These are phyloP conservation scores for Plasmodium blacklocki DNA, from an alignment of 169 alveolate genomes.

Conservation along the genomic window DNA sequence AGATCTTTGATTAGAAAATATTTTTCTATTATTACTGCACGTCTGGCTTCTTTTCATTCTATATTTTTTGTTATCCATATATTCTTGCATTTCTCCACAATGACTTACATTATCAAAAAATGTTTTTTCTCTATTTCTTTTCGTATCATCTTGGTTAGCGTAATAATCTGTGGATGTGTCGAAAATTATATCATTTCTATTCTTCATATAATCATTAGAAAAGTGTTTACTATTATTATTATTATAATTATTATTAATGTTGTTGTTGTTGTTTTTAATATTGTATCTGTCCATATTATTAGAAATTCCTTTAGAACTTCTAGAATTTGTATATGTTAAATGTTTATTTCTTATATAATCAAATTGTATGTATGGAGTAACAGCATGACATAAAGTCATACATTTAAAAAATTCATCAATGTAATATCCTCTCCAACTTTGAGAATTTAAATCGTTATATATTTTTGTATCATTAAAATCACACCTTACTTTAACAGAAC, in stretches of 20 bases:
- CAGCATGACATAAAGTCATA: conserved; percentile 68
- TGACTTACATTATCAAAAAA: conserved; percentile 6
- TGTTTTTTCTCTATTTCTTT: background rate
- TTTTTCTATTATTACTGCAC: background rate
- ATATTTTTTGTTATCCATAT: background rate
- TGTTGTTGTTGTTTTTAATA: no score
- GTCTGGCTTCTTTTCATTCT: background rate
- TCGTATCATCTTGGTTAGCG: background rate
- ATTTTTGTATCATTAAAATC: conserved; percentile 69
- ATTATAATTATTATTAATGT: background rate
- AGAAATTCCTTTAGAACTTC: conserved; percentile 47
- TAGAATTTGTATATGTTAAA: conserved; percentile 31
- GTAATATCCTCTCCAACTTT: conserved; percentile 74
- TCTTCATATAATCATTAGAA: conserved; percentile 16
- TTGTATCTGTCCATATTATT: conserved; percentile 25
- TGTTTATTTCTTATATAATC: conserved; percentile 63
- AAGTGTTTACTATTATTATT: conserved; percentile 8
- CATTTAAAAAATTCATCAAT: conserved; percentile 76
- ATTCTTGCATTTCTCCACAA: background rate
- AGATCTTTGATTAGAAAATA: background rate
- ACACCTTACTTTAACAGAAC: conserved; percentile 22
- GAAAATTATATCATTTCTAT: conserved; percentile 21
- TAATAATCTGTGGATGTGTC: conserved; percentile 8
- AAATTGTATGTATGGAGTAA: conserved; percentile 57
- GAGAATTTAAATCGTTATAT: conserved; percentile 64